Conservation (phyloP, 768 basidiomycete genomes). For the Naganishia friedmannii region DNA sequence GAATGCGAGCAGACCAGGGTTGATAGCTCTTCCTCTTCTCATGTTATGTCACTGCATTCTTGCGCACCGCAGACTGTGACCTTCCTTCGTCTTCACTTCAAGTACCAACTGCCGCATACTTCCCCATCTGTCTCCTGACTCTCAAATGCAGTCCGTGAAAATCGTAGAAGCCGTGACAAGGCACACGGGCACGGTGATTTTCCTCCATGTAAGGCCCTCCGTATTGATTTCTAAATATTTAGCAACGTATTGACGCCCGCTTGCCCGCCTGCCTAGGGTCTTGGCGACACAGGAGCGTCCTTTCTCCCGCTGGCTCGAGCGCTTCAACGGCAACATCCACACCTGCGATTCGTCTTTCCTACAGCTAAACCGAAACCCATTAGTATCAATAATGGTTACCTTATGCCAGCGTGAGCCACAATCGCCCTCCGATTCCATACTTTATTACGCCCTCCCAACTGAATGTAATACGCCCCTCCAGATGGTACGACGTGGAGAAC, state of each 20-base stretch:
- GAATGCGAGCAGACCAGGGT: neutral
- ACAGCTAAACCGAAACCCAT: conserved; percentile 69
- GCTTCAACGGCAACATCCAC: conserved; percentile 47
- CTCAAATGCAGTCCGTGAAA: conserved; percentile 31
- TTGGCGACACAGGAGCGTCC: conserved; percentile 41
- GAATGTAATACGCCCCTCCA: neutral
- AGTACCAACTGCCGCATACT: neutral
- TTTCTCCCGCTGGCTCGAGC: conserved; percentile 48
- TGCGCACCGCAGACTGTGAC: neutral
- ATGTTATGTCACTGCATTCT: neutral
- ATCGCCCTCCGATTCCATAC: too few species aligned
- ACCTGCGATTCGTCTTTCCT: conserved; percentile 87
- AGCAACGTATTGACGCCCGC: neutral
- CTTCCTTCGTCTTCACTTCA: neutral
- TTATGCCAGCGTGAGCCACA: conserved; percentile 47
- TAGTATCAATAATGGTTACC: conserved; percentile 66
- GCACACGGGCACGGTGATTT: conserved; percentile 83
- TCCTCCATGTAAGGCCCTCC: conserved; percentile 70
- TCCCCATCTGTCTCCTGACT: neutral
- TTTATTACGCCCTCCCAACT: neutral
- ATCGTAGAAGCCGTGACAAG: conserved; percentile 49
- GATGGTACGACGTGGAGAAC: conserved; percentile 1
- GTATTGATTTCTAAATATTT: neutral
- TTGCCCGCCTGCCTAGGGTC: conserved; percentile 34
- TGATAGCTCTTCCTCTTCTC: neutral